These are phyloP conservation scores for Amphirosellinia nigrospora DNA, from an alignment of 495 filamentous ascomycete genomes.

Conservation along the genomic window DNA sequence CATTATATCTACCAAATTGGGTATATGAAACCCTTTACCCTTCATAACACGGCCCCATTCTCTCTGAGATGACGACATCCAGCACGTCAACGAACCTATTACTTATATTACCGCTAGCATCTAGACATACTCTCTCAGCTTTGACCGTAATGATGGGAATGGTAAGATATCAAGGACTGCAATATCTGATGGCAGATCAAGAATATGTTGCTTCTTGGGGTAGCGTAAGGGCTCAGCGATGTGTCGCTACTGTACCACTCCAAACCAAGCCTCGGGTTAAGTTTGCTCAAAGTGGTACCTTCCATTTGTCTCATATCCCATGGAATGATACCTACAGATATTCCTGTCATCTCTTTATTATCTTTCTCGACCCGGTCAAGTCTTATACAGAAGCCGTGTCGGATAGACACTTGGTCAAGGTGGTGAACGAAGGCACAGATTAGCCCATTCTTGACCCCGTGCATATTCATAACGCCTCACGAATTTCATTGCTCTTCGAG, in stretches of 20 bases:
- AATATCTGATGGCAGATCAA: not conserved
- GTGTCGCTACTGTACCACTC: not conserved
- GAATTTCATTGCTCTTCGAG: too few relatives aligned
- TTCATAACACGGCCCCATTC: not conserved
- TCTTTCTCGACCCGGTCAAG: not conserved
- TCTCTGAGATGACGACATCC: not conserved
- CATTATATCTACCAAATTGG: too few relatives aligned
- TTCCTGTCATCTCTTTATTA: not conserved
- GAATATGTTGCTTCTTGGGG: not conserved
- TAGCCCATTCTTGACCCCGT: not conserved
- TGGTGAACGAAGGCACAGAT: constrained; percentile 2
- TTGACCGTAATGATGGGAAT: not conserved
- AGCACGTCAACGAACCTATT: not conserved
- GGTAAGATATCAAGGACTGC: not conserved
- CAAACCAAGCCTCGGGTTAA: not conserved
- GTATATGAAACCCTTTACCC: too few relatives aligned
- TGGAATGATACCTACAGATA: not conserved
- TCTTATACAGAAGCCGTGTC: not conserved
- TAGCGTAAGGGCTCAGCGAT: not conserved
- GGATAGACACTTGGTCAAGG: not conserved
- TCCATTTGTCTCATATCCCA: too few relatives aligned
- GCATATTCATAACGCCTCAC: not conserved
- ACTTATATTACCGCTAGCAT: not conserved
- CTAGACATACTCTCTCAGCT: not conserved
- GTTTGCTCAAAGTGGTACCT: not conserved